Percentiles rank a stretch among this genome's conserved stretches.
Conservation (phyloP, 768 basidiomycete genomes). For the Suillus discolor region DNA sequence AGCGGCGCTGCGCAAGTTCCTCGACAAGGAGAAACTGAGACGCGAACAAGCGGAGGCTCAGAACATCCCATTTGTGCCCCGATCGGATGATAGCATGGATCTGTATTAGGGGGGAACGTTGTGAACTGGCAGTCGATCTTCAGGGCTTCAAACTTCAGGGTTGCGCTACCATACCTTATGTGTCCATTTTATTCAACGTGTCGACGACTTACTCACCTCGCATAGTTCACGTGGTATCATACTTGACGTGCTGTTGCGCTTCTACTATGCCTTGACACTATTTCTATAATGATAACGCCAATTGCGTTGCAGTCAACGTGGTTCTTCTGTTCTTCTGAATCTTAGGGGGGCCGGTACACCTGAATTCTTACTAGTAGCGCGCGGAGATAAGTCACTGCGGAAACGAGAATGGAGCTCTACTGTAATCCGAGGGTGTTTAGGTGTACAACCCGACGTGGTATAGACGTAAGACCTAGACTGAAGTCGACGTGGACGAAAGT, state of each 20-base stretch:
- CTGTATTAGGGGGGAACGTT: conserved; percentile 45
- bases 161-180: neutral
- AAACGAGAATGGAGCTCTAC: too few species aligned
- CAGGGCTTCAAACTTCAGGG: neutral
- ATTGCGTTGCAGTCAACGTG: neutral
- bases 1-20: conserved; percentile 57
- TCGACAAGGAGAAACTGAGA: conserved; percentile 70
- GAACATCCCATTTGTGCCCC: conserved; percentile 60
- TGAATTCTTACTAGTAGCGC: neutral
- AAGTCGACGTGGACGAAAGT: too few species aligned
- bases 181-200: neutral
- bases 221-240: neutral
- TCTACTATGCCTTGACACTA: neutral
- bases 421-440: too few species aligned
- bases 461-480: too few species aligned
- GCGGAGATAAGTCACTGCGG: neutral
- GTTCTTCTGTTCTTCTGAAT: neutral
- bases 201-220: neutral
- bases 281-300: neutral
- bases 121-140: neutral
- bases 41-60: conserved; percentile 58
- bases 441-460: too few species aligned
- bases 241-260: neutral
- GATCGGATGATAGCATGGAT: conserved; percentile 66
- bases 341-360: neutral